Evolutionary conservation across 2,329 filamentous ascomycete genomes (phyloP).

Genomic region (Thelonectria blattea): DNA sequence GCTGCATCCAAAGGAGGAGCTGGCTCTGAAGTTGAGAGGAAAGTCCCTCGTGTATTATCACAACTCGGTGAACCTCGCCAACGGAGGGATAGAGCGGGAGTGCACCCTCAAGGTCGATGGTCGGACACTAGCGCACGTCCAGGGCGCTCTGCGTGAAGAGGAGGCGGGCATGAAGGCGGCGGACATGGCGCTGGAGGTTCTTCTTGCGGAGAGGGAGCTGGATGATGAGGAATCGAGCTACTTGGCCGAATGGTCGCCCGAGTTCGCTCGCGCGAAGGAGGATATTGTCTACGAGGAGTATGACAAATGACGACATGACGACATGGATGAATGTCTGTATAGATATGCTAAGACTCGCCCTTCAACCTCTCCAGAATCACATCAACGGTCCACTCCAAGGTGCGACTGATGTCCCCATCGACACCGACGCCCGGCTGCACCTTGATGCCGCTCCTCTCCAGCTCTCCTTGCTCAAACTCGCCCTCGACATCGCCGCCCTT

Average conservation of each 20-base stretch:
- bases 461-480: slow-evolving; percentile 52
- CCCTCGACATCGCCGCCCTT: slow-evolving; percentile 70
- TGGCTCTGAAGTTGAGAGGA: slow-evolving; percentile 63
- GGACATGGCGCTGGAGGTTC: slow-evolving; percentile 51
- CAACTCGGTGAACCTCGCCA: slow-evolving; percentile 31
- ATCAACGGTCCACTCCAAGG: slow-evolving; percentile 73
- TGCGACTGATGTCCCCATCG: slow-evolving; percentile 65
- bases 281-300: not conserved
- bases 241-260: not conserved
- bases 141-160: slow-evolving; percentile 53
- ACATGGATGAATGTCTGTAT: not conserved
- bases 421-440: slow-evolving; percentile 54
- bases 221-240: not conserved
- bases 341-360: slow-evolving; percentile 25
- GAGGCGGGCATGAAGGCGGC: slow-evolving; percentile 65
- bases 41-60: slow-evolving; percentile 61
- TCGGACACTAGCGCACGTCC: slow-evolving; percentile 51
- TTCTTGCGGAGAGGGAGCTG: slow-evolving; percentile 36
- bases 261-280: too few relatives aligned
- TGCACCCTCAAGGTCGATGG: slow-evolving; percentile 60
- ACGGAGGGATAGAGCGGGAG: slow-evolving; percentile 39
- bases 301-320: not conserved
- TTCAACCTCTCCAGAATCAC: slow-evolving; percentile 59
- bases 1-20: slow-evolving; percentile 69
- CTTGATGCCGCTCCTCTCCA: slow-evolving; percentile 52